These are phyloP conservation scores for Mortierella sp. DNA, from an alignment of 371 early-diverging fungal genomes.

Conservation along the genomic window DNA sequence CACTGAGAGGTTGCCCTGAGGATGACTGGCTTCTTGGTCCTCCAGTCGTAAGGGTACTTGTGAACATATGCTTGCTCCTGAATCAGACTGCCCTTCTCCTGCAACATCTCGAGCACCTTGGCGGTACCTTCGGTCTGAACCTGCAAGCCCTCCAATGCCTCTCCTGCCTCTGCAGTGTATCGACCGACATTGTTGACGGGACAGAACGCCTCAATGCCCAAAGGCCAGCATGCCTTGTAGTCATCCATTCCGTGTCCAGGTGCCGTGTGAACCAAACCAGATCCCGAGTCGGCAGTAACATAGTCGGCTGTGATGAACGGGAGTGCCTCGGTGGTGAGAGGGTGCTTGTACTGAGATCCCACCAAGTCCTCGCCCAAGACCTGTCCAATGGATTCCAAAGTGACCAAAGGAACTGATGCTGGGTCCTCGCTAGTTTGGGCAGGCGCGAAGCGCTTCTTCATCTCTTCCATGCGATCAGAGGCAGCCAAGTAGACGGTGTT, in stretches of 20 bases:
- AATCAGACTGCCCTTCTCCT: conserved; percentile 62
- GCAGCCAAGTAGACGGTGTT: conserved; percentile 63
- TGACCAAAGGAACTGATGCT: conserved; percentile 2
- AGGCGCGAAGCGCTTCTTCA: conserved; percentile 43
- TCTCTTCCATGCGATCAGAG: conserved; percentile 61
- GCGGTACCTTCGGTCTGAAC: conserved; percentile 75
- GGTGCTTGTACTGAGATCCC: conserved; percentile 79
- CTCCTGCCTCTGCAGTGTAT: conserved; percentile 79
- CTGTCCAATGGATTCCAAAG: conserved; percentile 35
- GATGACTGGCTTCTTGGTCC: conserved; percentile 92
- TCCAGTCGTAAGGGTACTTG: conserved; percentile 95
- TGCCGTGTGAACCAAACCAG: conserved; percentile 92
- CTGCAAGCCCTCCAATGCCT: conserved; percentile 69
- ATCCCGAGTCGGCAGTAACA: conserved; percentile 87
- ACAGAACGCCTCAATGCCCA: conserved; percentile 72
- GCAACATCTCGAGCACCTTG: conserved; percentile 71
- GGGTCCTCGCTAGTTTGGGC: background rate
- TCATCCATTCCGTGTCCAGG: conserved; percentile 98
- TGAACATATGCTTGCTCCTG: conserved; percentile 88
- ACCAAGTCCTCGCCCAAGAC: conserved; percentile 72
- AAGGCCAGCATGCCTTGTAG: conserved; percentile 79
- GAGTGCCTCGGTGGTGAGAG: conserved; percentile 63
- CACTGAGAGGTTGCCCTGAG: conserved; percentile 90
- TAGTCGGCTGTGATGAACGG: conserved; percentile 79
- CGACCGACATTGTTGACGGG: conserved; percentile 87